Percentiles rank a stretch among this genome's conserved stretches.
phyloP scores from a whole-genome alignment of 805 yeast genomes.

The Zygosaccharomyces bailii region DNA sequence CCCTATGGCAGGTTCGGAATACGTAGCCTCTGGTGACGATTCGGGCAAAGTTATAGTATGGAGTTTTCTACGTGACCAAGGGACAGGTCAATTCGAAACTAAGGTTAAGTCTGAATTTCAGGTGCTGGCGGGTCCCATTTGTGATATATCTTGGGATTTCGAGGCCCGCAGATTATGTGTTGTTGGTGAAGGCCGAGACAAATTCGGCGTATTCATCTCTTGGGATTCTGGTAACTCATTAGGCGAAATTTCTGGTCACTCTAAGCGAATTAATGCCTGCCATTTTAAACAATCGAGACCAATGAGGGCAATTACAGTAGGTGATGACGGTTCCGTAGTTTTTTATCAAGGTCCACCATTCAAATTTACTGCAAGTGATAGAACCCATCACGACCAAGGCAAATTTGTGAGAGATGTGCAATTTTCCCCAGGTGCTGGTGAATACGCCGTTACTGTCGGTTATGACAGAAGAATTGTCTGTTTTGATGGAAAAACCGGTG shows the following conservation, averaged over 20 bases:
- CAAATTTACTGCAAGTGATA: slow-evolving; percentile 68
- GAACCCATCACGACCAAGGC: slow-evolving; percentile 60
- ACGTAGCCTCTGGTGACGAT: slow-evolving; percentile 88
- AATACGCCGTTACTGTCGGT: slow-evolving; percentile 69
- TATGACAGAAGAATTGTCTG: slow-evolving; percentile 73
- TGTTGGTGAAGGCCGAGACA: slow-evolving; percentile 90
- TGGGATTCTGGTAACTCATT: slow-evolving; percentile 96
- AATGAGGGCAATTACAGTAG: slow-evolving; percentile 86
- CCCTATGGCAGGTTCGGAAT: slow-evolving; percentile 71
- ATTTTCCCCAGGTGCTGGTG: slow-evolving; percentile 74
- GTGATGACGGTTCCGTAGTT: slow-evolving; percentile 83
- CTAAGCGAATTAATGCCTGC: slow-evolving; percentile 78
- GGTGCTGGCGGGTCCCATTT: slow-evolving; percentile 75
- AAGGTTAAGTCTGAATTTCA: slow-evolving; percentile 75
- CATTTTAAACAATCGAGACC: slow-evolving; percentile 84
- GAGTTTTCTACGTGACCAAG: slow-evolving; percentile 56
- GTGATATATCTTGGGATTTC: slow-evolving; percentile 87
- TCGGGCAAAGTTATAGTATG: slow-evolving; percentile 87
- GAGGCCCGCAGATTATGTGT: slow-evolving; percentile 84
- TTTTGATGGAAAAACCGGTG: slow-evolving; percentile 89
- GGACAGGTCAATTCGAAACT: slow-evolving; percentile 43
- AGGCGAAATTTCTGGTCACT: slow-evolving; percentile 93
- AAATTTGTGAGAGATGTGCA: slow-evolving; percentile 78
- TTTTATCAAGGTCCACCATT: slow-evolving; percentile 93
- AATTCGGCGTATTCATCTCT: slow-evolving; percentile 88